These are phyloP conservation scores for Sorghum bicolor DNA, from an alignment of 176 grass and related monocot species.

Conservation along the genomic window DNA sequence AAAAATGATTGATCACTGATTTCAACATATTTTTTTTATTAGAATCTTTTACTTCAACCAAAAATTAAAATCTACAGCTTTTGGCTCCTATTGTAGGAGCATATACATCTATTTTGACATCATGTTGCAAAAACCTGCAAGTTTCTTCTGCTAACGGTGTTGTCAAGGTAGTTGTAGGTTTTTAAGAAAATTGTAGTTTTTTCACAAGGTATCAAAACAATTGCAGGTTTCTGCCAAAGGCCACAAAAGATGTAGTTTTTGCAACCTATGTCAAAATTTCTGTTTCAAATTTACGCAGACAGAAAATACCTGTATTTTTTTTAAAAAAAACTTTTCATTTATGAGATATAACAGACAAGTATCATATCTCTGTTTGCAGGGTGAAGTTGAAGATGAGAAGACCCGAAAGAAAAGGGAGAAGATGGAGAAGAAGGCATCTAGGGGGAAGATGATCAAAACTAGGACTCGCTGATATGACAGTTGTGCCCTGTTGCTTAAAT, in stretches of 20 bases:
- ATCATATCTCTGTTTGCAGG: slow-evolving; percentile 39
- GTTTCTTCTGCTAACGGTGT: neutral
- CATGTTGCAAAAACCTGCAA: neutral
- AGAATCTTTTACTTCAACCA: neutral
- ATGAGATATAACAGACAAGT: neutral
- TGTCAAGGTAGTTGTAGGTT: neutral
- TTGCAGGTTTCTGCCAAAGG: neutral
- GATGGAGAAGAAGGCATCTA: slow-evolving; percentile 93
- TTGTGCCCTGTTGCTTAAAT: slow-evolving; percentile 19
- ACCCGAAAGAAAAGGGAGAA: slow-evolving; percentile 89
- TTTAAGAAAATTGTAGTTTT: neutral
- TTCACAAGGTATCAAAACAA: neutral
- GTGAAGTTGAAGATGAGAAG: slow-evolving; percentile 86
- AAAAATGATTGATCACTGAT: neutral
- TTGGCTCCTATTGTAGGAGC: neutral
- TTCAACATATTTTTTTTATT: neutral
- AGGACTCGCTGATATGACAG: slow-evolving; percentile 53
- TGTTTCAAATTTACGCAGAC: neutral
- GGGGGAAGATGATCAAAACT: slow-evolving; percentile 80
- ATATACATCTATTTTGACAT: neutral
- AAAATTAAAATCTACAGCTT: neutral
- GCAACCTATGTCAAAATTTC: neutral
- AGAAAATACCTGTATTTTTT: neutral
- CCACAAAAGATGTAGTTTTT: neutral
- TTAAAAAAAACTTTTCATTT: neutral